A percentile compares a stretch with the other conserved stretches of the same genome.
These are phyloP conservation scores for Lizanozyma gosingica DNA, from an alignment of 1,139 yeast species.

Conservation along the genomic window DNA sequence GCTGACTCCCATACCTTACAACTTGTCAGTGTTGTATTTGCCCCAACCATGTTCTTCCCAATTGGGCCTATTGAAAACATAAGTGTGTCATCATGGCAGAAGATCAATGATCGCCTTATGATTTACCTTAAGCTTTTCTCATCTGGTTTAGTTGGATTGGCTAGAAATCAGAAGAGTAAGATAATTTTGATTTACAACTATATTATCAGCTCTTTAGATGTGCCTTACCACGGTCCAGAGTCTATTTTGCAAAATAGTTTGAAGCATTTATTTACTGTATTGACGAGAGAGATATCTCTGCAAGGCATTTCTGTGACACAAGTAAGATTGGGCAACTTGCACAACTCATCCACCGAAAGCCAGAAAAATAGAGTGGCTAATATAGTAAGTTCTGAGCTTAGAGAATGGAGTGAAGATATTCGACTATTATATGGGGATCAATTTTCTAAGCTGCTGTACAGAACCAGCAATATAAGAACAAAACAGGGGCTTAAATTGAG, in stretches of 20 bases:
- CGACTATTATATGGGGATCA: slow-evolving; percentile 25
- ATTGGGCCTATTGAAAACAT: slow-evolving; percentile 60
- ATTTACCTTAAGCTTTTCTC: slow-evolving; percentile 46
- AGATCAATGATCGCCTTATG: slow-evolving; percentile 34
- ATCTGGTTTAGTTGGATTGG: slow-evolving; percentile 49
- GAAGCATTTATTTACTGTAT: slow-evolving; percentile 27
- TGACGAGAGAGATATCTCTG: slow-evolving; percentile 31
- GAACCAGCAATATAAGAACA: slow-evolving; percentile 25
- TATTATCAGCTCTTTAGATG: slow-evolving; percentile 30
- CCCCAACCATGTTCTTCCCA: slow-evolving; percentile 60
- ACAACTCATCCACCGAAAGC: slow-evolving; percentile 21
- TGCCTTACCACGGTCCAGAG: slow-evolving; percentile 46
- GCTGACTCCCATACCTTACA: slow-evolving; percentile 44
- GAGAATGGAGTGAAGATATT: slow-evolving; percentile 34
- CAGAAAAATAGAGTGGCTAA: slow-evolving; percentile 21
- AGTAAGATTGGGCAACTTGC: slow-evolving; percentile 39
- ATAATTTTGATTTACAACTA: slow-evolving; percentile 36
- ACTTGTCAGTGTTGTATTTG: slow-evolving; percentile 50
- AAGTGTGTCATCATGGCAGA: slow-evolving; percentile 45
- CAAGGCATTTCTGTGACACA: slow-evolving; percentile 39
- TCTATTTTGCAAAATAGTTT: slow-evolving; percentile 30
- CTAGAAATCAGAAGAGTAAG: slow-evolving; percentile 38
- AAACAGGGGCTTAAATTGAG: slow-evolving; percentile 33
- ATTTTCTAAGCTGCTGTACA: slow-evolving; percentile 26
- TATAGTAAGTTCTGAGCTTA: slow-evolving; percentile 28